Percentiles rank a stretch among this genome's conserved stretches.
These are phyloP conservation scores for Exophiala phaeomuriformis DNA, from an alignment of 2,329 filamentous ascomycete species.

Conservation along the genomic window DNA sequence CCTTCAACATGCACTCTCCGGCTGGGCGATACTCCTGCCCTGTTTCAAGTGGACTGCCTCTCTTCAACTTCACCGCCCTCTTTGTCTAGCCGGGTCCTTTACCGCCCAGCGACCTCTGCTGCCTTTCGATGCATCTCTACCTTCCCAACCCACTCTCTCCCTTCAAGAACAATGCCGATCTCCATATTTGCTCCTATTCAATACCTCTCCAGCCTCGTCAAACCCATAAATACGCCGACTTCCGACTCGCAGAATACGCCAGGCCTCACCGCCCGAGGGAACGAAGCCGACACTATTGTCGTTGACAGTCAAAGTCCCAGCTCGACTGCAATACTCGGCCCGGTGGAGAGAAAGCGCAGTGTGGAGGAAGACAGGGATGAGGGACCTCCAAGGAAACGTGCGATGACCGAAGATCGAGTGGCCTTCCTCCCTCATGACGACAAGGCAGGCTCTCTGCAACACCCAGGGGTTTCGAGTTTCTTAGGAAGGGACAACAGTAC, in stretches of 20 bases:
- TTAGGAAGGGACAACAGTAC: neutral
- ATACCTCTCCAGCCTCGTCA: neutral
- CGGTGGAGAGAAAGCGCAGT: constrained; percentile 15
- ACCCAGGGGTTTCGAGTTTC: neutral
- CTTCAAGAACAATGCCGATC: neutral
- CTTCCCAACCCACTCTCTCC: no score
- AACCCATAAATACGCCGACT: neutral
- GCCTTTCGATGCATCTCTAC: no score
- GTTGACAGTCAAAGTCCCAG: neutral
- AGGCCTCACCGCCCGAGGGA: neutral
- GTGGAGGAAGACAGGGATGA: constrained; percentile 8
- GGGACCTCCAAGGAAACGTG: constrained; percentile 8
- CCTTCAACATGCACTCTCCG: constrained; percentile 7
- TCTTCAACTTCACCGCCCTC: neutral
- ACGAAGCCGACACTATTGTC: neutral
- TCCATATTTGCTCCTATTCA: constrained; percentile 2
- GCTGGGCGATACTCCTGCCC: constrained; percentile 4
- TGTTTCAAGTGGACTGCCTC: neutral
- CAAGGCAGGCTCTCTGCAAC: neutral
- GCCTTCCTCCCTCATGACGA: constrained; percentile 2
- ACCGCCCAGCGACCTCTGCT: no score
- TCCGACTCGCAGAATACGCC: neutral
- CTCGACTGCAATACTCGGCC: neutral
- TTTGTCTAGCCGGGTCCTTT: neutral
- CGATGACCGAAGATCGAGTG: constrained; percentile 1